phyloP scores from a whole-genome alignment of 2,329 filamentous ascomycete species.

The Leptographium lundbergii region DNA sequence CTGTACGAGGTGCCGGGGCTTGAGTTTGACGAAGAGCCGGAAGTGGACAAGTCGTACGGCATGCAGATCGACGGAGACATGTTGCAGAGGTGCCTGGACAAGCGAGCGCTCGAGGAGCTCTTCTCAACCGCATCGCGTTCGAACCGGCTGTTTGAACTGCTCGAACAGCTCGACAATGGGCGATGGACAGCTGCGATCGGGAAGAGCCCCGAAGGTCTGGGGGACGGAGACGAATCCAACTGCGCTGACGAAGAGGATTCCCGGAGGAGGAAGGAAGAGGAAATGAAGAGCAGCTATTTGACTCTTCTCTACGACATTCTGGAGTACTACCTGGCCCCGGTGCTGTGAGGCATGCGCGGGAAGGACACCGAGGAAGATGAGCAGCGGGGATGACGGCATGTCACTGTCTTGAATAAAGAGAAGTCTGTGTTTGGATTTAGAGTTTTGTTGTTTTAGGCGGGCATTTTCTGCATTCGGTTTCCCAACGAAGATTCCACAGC shows the following conservation, averaged over 20 bases:
- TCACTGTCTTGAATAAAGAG: background rate
- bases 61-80: slow-evolving; percentile 60
- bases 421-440: background rate
- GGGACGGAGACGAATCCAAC: slow-evolving; percentile 17
- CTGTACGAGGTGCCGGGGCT: slow-evolving; percentile 18
- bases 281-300: slow-evolving; percentile 24
- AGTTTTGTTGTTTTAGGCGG: background rate
- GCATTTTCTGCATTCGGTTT: background rate
- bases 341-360: slow-evolving; percentile 23
- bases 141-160: slow-evolving; percentile 32
- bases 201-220: background rate
- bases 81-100: slow-evolving; percentile 39
- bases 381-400: too few species aligned
- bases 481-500: background rate
- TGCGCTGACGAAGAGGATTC: slow-evolving; percentile 3
- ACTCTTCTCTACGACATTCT: slow-evolving; percentile 40
- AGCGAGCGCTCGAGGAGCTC: slow-evolving; percentile 30
- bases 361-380: background rate
- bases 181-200: slow-evolving; percentile 19
- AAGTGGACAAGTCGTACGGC: slow-evolving; percentile 25
- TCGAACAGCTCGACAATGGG: slow-evolving; percentile 36
- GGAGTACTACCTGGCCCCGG: slow-evolving; percentile 37
- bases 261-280: slow-evolving; percentile 11
- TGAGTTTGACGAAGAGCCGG: slow-evolving; percentile 20
- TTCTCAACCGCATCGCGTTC: slow-evolving; percentile 21